A percentile compares a stretch with the other conserved stretches of the same genome.
Conservation (phyloP, 1,139 yeast species). For the Candida sp. region DNA sequence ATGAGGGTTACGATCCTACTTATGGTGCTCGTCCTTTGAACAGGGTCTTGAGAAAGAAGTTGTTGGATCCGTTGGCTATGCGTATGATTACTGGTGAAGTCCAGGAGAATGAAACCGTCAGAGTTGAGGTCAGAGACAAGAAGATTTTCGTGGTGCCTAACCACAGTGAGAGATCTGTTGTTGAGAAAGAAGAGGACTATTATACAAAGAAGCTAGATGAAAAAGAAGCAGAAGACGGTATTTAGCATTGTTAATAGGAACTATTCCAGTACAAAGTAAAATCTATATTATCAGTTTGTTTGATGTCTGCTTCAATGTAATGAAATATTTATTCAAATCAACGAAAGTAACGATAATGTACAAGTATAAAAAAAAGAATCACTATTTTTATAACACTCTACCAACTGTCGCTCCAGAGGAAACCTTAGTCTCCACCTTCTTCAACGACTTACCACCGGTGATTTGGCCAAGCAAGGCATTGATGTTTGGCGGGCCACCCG, state of each 20-base stretch:
- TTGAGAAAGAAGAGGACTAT: constrained; percentile 13
- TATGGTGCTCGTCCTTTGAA: constrained; percentile 98
- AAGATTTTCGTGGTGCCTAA: constrained; percentile 49
- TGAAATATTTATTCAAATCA: background rate
- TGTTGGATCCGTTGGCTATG: constrained; percentile 88
- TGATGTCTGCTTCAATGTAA: background rate
- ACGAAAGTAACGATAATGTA: background rate
- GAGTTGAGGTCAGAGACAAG: constrained; percentile 29
- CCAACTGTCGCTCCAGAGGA: constrained; percentile 53
- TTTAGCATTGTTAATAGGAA: too few relatives aligned
- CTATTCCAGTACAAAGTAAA: too few relatives aligned
- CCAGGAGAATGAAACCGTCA: constrained; percentile 68
- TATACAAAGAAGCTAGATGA: constrained; percentile 4
- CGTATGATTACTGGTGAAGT: constrained; percentile 80
- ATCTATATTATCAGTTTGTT: too few relatives aligned
- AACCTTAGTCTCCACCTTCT: constrained; percentile 53
- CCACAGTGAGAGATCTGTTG: constrained; percentile 26
- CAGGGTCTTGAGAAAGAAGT: constrained; percentile 79
- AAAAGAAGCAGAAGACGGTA: constrained; percentile 12
- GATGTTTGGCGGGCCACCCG: constrained; percentile 39
- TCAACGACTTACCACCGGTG: constrained; percentile 53
- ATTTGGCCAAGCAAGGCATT: constrained; percentile 60
- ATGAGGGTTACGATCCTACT: constrained; percentile 85
- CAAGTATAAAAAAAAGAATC: too few relatives aligned
- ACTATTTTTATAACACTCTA: constrained; percentile 30